Evolutionary conservation across 2,329 filamentous ascomycete species (phyloP), one percentile per base, ranked within the genome.

Genomic region (Phialophora macrospora): DNA sequence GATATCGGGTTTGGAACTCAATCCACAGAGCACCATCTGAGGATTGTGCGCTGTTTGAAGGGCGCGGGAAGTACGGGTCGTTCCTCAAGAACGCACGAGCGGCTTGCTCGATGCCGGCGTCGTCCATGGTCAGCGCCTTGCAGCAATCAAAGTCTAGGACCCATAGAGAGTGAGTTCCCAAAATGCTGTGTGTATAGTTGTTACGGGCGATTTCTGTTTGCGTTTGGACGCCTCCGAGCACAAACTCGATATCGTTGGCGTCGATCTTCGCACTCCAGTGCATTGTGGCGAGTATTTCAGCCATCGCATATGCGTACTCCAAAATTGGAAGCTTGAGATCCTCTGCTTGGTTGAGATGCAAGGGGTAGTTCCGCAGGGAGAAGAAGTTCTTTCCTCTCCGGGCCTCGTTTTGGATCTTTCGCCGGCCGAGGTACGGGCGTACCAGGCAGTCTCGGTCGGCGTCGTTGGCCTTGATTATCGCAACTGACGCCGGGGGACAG

Each of bases 161-260:
- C 81, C 81, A 84, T 48, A 84, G 67, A 38, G 30, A 55, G 41
- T 64, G 61, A 44, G 17, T 20, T 32, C 60, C 62, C n/a, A 0
- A 76, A 77, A 2, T 81, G 71, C 32, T 17, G 41, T 60, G 57
- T 26, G 51, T 44, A 30, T 64, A 59, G 49, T 26, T n/a, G 32
- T 28, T 11, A 24, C 44, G 22, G 32, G 3, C 22, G 26, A 7
- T 49, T 55, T 30, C 61, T 48, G 28, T 11, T 51, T 55, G 8
- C 32, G 52, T 24, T 49, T 26, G 67, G 17, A 41, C 17, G 12
- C 65, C 54, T 22, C 62, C 77, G 1, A 87, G 78, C 0, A 87
- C 85, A 68, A 86, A 87, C 57, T 87, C 83, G 1, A 87, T 77
- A 55, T 86, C 84, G 44, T 82, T 82, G 0, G 80, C 84, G 66